Evolutionary conservation across 2,329 filamentous ascomycete genomes (phyloP).

Genomic region (Aureobasidium sp.): DNA sequence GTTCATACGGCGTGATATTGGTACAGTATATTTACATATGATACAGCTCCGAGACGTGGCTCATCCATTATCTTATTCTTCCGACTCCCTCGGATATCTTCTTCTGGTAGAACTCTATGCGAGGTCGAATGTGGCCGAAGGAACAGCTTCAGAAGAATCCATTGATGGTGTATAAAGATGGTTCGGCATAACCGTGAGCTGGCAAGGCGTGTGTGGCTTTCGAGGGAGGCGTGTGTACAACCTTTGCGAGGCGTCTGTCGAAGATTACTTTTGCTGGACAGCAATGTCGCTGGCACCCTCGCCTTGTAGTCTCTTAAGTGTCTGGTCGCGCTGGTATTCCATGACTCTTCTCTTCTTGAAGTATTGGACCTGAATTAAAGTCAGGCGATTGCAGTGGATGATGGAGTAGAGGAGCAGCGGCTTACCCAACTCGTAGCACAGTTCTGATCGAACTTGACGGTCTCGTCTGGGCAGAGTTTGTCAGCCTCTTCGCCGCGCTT

Average conservation of each 20-base stretch:
- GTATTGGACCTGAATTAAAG: constrained; percentile 67
- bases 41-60: not conserved
- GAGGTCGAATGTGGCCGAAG: not conserved
- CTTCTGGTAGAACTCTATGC: not conserved
- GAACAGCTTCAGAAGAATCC: not conserved
- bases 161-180: no score
- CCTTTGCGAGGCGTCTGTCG: not conserved
- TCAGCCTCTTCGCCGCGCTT: constrained; percentile 45
- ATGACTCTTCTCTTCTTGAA: constrained; percentile 96
- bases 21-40: constrained; percentile 7
- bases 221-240: not conserved
- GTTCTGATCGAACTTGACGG: constrained; percentile 66
- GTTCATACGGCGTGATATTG: constrained; percentile 1
- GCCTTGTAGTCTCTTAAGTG: constrained; percentile 59
- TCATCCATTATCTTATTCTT: not conserved
- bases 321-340: constrained; percentile 76
- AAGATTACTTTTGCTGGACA: not conserved
- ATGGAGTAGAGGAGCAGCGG: constrained; percentile 15
- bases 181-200: not conserved
- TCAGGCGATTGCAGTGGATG: not conserved
- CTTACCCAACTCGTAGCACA: constrained; percentile 87
- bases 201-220: not conserved
- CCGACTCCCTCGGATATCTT: not conserved
- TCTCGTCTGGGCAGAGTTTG: constrained; percentile 47
- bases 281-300: constrained; percentile 28